Percentiles rank a stretch among this genome's conserved stretches.
Conservation (phyloP, 163 green algal species). For the Chlorella variabilis region DNA sequence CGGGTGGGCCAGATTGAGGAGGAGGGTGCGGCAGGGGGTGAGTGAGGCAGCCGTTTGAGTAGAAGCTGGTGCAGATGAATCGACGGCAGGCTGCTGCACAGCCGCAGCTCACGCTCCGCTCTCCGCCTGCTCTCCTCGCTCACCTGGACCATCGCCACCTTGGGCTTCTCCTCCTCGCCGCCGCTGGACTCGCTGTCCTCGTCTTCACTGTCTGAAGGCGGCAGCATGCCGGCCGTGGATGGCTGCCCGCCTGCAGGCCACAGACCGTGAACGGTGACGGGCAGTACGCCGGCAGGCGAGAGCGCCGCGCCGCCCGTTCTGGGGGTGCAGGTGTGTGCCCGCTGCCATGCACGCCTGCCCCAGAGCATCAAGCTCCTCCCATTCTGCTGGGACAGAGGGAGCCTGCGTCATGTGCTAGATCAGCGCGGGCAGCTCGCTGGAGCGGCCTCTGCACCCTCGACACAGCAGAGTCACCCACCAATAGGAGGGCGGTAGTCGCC, state of each 20-base stretch:
- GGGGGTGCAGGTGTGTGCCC: no score
- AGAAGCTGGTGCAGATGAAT: no score
- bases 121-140: neutral
- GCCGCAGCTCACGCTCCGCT: no score
- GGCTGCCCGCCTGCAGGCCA: conserved; percentile 56
- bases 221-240: conserved; percentile 77
- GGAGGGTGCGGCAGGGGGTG: neutral
- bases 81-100: no score
- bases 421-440: neutral
- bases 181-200: conserved; percentile 31
- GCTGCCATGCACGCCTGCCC: no score
- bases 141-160: conserved; percentile 37
- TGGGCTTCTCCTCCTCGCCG: conserved; percentile 34
- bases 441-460: no score
- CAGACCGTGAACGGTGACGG: neutral
- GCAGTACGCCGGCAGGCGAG: neutral
- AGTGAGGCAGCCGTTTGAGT: no score
- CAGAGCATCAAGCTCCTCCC: no score
- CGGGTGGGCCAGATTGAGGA: neutral
- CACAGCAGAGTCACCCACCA: no score
- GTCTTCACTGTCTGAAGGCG: conserved; percentile 74
- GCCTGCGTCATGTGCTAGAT: neutral
- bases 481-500: neutral
- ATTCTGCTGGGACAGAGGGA: no score
- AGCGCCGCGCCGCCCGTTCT: neutral